phyloP scores from a whole-genome alignment of 78 protist species.

The Polysphondylium violaceum region DNA sequence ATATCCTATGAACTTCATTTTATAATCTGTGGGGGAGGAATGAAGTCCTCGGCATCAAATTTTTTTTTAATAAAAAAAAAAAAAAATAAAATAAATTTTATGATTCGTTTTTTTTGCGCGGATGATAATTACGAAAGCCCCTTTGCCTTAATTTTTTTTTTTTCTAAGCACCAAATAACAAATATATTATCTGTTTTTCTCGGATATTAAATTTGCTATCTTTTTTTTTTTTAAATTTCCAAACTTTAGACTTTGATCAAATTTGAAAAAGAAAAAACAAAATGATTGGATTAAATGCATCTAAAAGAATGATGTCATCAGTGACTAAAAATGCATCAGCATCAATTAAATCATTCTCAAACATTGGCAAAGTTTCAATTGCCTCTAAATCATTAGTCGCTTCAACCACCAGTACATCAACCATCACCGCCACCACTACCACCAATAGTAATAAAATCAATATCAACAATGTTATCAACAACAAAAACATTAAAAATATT shows the following conservation, averaged over 20 bases:
- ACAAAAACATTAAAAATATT: neutral
- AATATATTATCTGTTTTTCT: too few relatives aligned
- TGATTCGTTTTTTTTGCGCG: too few relatives aligned
- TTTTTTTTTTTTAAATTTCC: neutral
- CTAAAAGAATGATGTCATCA: neutral
- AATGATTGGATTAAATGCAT: slow-evolving; percentile 11
- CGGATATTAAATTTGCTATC: neutral
- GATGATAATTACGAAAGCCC: too few relatives aligned
- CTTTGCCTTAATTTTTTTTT: too few relatives aligned
- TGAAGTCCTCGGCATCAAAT: too few relatives aligned
- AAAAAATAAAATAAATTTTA: too few relatives aligned
- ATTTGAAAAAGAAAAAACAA: neutral
- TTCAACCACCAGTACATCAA: neutral
- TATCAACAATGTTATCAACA: neutral
- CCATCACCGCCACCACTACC: neutral
- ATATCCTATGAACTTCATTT: too few relatives aligned
- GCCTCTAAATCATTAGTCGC: neutral
- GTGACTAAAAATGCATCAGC: neutral
- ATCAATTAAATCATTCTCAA: neutral
- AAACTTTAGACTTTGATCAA: neutral
- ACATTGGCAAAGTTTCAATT: neutral
- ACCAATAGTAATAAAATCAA: neutral
- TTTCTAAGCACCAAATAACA: too few relatives aligned
- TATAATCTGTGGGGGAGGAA: too few relatives aligned
- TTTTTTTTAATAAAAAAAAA: too few relatives aligned